A percentile compares a stretch with the other conserved stretches of the same genome.
phyloP scores from a whole-genome alignment of 495 filamentous ascomycete species.

The Penicillium canariense region DNA sequence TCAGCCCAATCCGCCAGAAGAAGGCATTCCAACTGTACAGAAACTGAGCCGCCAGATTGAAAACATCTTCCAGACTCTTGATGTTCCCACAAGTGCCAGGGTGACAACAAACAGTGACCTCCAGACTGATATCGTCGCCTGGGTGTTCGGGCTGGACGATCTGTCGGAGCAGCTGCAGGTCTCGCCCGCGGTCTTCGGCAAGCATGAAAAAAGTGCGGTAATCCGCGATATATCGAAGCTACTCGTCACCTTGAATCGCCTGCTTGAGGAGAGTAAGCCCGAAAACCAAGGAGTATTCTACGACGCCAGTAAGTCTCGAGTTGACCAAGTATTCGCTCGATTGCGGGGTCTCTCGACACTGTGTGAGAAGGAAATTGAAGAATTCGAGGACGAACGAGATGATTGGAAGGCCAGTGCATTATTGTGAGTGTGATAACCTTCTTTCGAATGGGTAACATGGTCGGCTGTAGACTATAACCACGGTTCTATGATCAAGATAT shows the following conservation, averaged over 20 bases:
- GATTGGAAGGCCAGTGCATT: background rate
- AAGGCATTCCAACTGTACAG: background rate
- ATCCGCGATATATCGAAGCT: background rate
- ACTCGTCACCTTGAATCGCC: background rate
- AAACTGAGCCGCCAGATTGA: background rate
- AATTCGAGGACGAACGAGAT: background rate
- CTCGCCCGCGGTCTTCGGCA: background rate
- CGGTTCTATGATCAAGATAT: too few species aligned
- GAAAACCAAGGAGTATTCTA: background rate
- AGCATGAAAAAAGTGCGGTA: background rate
- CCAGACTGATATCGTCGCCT: background rate
- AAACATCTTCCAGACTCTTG: background rate
- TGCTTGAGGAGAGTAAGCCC: background rate
- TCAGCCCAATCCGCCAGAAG: background rate
- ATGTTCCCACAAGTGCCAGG: background rate
- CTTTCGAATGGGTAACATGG: background rate
- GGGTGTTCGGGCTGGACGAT: background rate
- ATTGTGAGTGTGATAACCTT: background rate
- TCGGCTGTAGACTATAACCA: background rate
- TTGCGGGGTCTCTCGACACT: background rate
- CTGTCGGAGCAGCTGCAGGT: background rate
- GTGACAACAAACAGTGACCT: background rate
- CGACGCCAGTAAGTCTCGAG: background rate
- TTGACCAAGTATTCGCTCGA: background rate
- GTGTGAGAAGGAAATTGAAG: slow-evolving; percentile 1